Evolutionary conservation across 1,284 basidiomycete genomes (phyloP).

Genomic region (Volvariella surrecta): DNA sequence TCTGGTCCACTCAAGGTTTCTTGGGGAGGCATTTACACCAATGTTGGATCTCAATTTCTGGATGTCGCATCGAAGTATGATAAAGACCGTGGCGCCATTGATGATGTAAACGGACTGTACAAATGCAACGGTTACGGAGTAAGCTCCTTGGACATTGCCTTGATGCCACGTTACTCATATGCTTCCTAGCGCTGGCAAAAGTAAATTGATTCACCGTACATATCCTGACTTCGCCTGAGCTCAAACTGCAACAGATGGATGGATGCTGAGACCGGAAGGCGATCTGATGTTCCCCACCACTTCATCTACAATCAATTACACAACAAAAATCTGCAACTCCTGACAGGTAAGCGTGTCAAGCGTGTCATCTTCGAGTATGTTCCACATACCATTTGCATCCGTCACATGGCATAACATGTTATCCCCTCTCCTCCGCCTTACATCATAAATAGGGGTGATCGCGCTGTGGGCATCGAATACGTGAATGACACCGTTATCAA

Average conservation of each 20-base stretch:
- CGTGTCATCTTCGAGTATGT: slow-evolving; percentile 24
- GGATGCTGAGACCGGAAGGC: slow-evolving; percentile 26
- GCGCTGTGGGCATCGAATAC: slow-evolving; percentile 33
- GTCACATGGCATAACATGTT: not conserved
- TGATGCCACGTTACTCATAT: not conserved
- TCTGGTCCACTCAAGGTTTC: slow-evolving; percentile 24
- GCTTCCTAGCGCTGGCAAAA: not conserved
- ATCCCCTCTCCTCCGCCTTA: not conserved
- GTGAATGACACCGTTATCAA: slow-evolving; percentile 4
- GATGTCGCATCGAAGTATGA: slow-evolving; percentile 20
- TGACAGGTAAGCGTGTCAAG: slow-evolving; percentile 19
- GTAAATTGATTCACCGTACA: not conserved
- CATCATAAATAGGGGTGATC: slow-evolving; percentile 18
- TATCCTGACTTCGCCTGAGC: too few relatives aligned
- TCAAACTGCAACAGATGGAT: slow-evolving; percentile 23
- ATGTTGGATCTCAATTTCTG: slow-evolving; percentile 20
- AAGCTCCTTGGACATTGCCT: slow-evolving; percentile 1
- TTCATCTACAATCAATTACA: slow-evolving; percentile 30
- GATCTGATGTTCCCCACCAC: slow-evolving; percentile 33
- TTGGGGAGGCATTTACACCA: slow-evolving; percentile 15
- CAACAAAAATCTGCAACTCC: slow-evolving; percentile 21
- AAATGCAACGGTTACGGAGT: slow-evolving; percentile 20
- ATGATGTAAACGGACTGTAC: slow-evolving; percentile 20
- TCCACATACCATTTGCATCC: not conserved
- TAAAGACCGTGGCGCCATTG: slow-evolving; percentile 14